phyloP scores from a whole-genome alignment of 139 green algal genomes.

The Pedinophyceae sp. region DNA sequence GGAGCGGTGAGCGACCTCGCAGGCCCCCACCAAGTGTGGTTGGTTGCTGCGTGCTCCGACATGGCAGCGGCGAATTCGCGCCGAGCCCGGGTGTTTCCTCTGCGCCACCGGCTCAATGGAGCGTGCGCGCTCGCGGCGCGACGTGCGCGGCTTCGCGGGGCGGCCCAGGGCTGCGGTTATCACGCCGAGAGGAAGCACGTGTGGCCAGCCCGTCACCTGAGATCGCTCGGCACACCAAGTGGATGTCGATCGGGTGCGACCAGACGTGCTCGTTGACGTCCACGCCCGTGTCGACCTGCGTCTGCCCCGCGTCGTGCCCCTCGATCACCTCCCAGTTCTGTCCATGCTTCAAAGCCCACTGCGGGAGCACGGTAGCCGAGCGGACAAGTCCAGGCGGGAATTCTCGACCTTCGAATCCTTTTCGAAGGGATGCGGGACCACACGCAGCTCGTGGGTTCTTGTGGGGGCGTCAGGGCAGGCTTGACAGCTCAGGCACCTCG shows the following conservation, averaged over 20 bases:
- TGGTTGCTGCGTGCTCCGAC: no score
- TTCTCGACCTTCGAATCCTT: no score
- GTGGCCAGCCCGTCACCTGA: no score
- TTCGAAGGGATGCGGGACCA: neutral
- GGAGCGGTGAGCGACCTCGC: no score
- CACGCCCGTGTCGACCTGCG: conserved; percentile 7
- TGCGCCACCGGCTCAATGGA: neutral
- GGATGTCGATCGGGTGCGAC: conserved; percentile 14
- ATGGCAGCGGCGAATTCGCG: no score
- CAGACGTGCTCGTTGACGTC: conserved; percentile 9
- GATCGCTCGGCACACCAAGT: conserved; percentile 3
- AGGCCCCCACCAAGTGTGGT: no score
- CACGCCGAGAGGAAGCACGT: no score
- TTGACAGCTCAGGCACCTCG: no score
- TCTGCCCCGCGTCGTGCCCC: conserved; percentile 13
- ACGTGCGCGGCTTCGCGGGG: neutral
- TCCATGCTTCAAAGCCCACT: conserved; percentile 7
- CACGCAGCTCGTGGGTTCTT: no score
- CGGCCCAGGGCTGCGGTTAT: neutral
- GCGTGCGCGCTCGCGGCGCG: neutral
- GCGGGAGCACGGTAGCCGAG: neutral
- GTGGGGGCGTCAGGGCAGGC: no score
- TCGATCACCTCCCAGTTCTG: conserved; percentile 14
- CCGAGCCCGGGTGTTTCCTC: neutral
- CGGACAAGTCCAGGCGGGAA: neutral